Conservation (phyloP, 805 yeast species). For the Saturnispora ahearnii region DNA sequence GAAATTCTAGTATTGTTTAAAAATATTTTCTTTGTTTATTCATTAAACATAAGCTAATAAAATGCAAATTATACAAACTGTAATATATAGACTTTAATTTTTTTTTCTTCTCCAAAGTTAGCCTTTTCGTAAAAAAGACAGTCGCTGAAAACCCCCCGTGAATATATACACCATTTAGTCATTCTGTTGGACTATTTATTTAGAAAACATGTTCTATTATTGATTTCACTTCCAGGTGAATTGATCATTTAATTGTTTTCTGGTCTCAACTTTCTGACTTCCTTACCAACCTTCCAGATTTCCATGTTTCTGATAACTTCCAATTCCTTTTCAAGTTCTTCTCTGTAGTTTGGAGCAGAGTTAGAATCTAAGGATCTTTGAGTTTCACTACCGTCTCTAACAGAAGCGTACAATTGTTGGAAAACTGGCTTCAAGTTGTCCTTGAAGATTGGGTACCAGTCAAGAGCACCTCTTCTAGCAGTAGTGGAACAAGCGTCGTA, state of each 20-base stretch:
- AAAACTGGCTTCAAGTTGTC: slow-evolving; percentile 98
- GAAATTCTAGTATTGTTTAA: not conserved
- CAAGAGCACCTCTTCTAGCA: slow-evolving; percentile 99
- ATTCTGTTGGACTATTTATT: not conserved
- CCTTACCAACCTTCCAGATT: slow-evolving; percentile 99
- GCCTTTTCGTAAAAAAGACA: not conserved
- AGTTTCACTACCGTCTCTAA: slow-evolving; percentile 94
- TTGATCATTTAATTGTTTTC: slow-evolving; percentile 70
- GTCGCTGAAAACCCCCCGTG: not conserved
- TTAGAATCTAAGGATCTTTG: slow-evolving; percentile 97
- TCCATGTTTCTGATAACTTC: slow-evolving; percentile 92
- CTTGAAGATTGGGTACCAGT: slow-evolving; percentile 99
- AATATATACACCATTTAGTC: not conserved
- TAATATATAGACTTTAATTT: not conserved
- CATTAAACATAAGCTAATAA: slow-evolving; percentile 8
- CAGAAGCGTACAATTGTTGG: slow-evolving; percentile 90
- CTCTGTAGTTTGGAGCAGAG: slow-evolving; percentile 98
- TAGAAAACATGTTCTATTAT: not conserved
- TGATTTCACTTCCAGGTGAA: slow-evolving; percentile 9
- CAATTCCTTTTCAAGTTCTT: slow-evolving; percentile 87
- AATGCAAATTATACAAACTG: slow-evolving; percentile 1
- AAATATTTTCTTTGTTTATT: slow-evolving; percentile 5
- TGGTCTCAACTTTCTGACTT: slow-evolving; percentile 99
- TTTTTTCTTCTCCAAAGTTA: not conserved
- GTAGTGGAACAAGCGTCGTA: slow-evolving; percentile 99